Conservation (phyloP, 164 flowering plant genomes). For the Chimonanthus praecox region DNA sequence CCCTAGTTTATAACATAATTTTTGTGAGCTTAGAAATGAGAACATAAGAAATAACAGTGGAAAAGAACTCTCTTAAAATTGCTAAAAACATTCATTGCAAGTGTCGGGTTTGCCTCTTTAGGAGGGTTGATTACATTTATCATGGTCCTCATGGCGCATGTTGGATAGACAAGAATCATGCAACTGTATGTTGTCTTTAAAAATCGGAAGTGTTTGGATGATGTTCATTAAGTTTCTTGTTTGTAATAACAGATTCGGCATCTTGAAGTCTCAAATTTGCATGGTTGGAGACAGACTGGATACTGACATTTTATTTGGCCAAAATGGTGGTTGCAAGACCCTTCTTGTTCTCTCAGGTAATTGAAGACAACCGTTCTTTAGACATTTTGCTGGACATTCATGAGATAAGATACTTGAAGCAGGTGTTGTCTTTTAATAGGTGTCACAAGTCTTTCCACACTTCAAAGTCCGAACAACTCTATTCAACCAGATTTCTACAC, state of each 20-base stretch:
- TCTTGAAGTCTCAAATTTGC: constrained; percentile 91
- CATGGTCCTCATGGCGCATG: no score
- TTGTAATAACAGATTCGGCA: constrained; percentile 59
- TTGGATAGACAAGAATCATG: no score
- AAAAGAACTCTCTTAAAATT: no score
- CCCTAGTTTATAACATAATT: no score
- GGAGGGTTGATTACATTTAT: no score
- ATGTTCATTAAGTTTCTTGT: constrained; percentile 8
- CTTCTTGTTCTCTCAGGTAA: constrained; percentile 98
- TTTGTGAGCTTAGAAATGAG: no score
- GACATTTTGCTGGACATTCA: not conserved
- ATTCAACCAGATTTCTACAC: constrained; percentile 97
- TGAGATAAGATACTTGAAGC: not conserved
- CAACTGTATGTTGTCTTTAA: no score
- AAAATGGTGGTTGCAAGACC: constrained; percentile 97
- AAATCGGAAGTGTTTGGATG: not conserved
- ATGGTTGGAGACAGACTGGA: constrained; percentile 99
- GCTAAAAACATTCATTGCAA: no score
- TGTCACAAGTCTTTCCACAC: constrained; percentile 74
- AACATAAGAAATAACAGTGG: no score
- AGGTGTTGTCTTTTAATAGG: constrained; percentile 31
- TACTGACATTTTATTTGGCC: constrained; percentile 95
- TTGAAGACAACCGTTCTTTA: not conserved
- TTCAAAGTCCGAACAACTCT: constrained; percentile 67
- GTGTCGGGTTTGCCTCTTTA: no score